Percentiles rank a stretch among this genome's conserved stretches.
These are phyloP conservation scores for Arabidopsis lyrata DNA, from an alignment of 441 rosid genomes.

Conservation along the genomic window DNA sequence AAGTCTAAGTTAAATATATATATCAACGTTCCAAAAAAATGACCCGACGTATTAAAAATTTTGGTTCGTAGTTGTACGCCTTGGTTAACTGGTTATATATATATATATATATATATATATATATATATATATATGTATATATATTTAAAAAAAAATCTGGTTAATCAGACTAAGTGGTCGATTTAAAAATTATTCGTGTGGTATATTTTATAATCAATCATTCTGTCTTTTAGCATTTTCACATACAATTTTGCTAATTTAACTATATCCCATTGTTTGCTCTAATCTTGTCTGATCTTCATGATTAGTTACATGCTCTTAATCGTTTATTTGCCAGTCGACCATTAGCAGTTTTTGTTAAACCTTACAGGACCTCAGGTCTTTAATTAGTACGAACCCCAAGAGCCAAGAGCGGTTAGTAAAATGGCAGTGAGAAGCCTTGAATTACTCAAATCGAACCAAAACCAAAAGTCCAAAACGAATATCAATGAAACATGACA, in stretches of 20 bases:
- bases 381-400: conserved; percentile 1
- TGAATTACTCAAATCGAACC: conserved; percentile 19
- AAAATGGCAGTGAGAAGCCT: conserved; percentile 11
- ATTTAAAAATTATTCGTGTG: neutral
- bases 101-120: too few species aligned
- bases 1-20: neutral
- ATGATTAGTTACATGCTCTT: neutral
- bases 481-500: conserved; percentile 22
- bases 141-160: too few species aligned
- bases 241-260: neutral
- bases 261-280: neutral
- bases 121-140: too few species aligned
- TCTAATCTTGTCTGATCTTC: neutral
- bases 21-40: neutral
- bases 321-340: neutral
- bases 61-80: neutral
- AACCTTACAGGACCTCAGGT: neutral
- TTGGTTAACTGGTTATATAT: neutral
- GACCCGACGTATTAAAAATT: neutral
- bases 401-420: neutral
- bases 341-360: neutral
- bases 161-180: neutral
- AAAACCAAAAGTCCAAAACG: conserved; percentile 16
- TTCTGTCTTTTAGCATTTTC: neutral
- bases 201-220: neutral